phyloP scores from a whole-genome alignment of 805 yeast species.

The Cyberlindnera maritima region DNA sequence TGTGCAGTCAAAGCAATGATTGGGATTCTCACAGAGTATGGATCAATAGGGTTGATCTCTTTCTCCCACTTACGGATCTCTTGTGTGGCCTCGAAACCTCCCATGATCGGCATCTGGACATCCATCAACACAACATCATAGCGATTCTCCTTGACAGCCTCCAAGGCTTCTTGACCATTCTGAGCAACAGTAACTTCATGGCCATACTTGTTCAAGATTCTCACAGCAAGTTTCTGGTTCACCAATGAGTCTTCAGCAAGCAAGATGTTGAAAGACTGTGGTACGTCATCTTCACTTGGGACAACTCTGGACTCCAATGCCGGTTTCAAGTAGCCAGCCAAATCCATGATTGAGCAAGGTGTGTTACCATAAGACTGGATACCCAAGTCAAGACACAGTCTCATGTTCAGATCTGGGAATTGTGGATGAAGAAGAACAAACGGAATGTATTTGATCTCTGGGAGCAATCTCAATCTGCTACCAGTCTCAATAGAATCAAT shows the following conservation, averaged over 20 bases:
- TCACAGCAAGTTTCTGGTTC: conserved; percentile 82
- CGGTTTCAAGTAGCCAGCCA: conserved; percentile 80
- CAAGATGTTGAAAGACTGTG: conserved; percentile 67
- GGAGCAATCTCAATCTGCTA: conserved; percentile 58
- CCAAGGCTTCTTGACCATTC: conserved; percentile 80
- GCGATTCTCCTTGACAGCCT: conserved; percentile 62
- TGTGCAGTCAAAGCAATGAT: conserved; percentile 90
- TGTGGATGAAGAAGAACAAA: conserved; percentile 75
- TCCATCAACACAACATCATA: conserved; percentile 89
- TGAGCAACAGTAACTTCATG: conserved; percentile 83
- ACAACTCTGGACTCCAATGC: conserved; percentile 82
- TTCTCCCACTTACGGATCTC: conserved; percentile 86
- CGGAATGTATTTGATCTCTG: conserved; percentile 83
- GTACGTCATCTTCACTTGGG: conserved; percentile 76
- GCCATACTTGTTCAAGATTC: conserved; percentile 82
- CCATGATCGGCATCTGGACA: conserved; percentile 95
- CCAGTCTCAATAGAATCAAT: conserved; percentile 81
- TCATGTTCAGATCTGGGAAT: conserved; percentile 74
- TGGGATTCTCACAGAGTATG: conserved; percentile 73
- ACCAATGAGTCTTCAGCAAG: conserved; percentile 87
- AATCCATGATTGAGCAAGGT: conserved; percentile 77
- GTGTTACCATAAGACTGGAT: conserved; percentile 86
- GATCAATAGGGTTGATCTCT: conserved; percentile 68
- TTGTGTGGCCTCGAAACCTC: conserved; percentile 90
- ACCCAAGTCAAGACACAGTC: conserved; percentile 80